Evolutionary conservation across 192 early-diverging fungal species (phyloP).

Genomic region (Coemansia sp.): DNA sequence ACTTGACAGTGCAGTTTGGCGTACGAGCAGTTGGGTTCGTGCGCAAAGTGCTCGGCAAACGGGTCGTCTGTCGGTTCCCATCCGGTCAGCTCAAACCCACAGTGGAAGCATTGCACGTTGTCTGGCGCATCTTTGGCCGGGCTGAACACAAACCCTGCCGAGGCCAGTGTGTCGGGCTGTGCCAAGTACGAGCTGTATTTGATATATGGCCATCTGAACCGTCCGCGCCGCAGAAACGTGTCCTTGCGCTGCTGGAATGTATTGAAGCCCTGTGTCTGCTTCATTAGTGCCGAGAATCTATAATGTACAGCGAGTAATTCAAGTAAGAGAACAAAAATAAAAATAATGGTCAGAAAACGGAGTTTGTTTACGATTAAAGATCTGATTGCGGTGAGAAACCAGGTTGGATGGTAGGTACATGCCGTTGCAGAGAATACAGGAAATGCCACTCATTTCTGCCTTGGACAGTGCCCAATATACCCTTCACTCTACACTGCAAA

Average conservation of each 20-base stretch:
- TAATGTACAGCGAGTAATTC: neutral
- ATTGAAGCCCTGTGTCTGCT: slow-evolving; percentile 10
- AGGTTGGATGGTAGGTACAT: too few species aligned
- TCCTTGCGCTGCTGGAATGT: slow-evolving; percentile 48
- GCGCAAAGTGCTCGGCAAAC: slow-evolving; percentile 49
- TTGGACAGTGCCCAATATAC: neutral
- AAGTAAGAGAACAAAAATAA: neutral
- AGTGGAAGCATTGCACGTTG: slow-evolving; percentile 55
- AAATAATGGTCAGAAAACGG: neutral
- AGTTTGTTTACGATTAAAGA: slow-evolving; percentile 1
- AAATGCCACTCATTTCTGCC: neutral
- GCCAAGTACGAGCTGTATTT: slow-evolving; percentile 45
- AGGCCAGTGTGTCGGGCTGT: slow-evolving; percentile 49
- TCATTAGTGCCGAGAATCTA: slow-evolving; percentile 20
- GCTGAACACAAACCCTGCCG: slow-evolving; percentile 53
- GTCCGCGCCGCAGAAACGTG: slow-evolving; percentile 49
- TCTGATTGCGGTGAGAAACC: too few species aligned
- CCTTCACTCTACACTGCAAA: neutral
- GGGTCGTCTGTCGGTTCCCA: slow-evolving; percentile 55
- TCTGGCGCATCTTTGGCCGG: slow-evolving; percentile 51
- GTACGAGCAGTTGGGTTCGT: slow-evolving; percentile 44
- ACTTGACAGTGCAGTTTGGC: slow-evolving; percentile 46
- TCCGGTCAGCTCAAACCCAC: slow-evolving; percentile 51
- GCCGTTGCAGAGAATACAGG: too few species aligned
- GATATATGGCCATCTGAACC: slow-evolving; percentile 45